phyloP scores from a whole-genome alignment of 2,329 filamentous ascomycete genomes.

The Calonectria fujianensis region DNA sequence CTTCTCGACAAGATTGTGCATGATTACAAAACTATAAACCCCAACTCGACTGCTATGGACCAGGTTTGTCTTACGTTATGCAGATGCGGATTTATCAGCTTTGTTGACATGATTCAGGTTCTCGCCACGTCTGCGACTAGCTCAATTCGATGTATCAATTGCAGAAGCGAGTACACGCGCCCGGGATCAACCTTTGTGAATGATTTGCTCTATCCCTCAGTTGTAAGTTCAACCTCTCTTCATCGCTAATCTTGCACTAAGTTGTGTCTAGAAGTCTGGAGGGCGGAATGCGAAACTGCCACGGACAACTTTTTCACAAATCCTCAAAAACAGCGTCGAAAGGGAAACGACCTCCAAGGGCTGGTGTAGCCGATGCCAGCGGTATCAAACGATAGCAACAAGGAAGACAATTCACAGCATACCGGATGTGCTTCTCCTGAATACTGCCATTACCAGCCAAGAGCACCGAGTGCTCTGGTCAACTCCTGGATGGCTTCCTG shows the following conservation, averaged over 20 bases:
- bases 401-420: constrained; percentile 89
- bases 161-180: constrained; percentile 88
- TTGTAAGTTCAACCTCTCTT: constrained; percentile 52
- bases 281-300: constrained; percentile 70
- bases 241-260: constrained; percentile 31
- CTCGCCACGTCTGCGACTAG: constrained; percentile 83
- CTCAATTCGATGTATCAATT: constrained; percentile 89
- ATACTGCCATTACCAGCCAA: constrained; percentile 82
- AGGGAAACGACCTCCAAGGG: constrained; percentile 91
- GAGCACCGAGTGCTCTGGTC: constrained; percentile 90
- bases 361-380: constrained; percentile 93
- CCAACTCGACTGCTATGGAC: constrained; percentile 80
- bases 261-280: constrained; percentile 64
- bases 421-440: constrained; percentile 91
- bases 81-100: not conserved
- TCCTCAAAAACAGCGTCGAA: constrained; percentile 95
- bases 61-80: constrained; percentile 66
- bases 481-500: constrained; percentile 91
- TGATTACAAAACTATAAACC: constrained; percentile 82
- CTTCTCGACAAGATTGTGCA: constrained; percentile 86
- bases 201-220: constrained; percentile 86
- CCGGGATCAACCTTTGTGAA: constrained; percentile 88
- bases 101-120: constrained; percentile 57
- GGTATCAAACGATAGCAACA: constrained; percentile 91
- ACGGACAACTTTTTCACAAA: constrained; percentile 86